Evolutionary conservation across 208 protist genomes (phyloP).

Genomic region (Trypanosoma scelopori): DNA sequence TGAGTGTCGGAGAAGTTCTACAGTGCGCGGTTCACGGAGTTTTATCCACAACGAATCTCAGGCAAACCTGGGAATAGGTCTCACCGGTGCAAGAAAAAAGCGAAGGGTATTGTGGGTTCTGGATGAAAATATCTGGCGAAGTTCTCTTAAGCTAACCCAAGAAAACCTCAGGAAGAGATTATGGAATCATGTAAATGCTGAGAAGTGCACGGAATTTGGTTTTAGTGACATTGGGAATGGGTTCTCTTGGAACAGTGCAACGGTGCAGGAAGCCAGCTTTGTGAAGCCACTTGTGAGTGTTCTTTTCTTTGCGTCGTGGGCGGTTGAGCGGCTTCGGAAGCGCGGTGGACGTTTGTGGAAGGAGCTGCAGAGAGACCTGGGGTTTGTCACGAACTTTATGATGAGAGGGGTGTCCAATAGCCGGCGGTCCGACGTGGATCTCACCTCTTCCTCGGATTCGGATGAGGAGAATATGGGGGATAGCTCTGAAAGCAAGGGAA

Average conservation of each 20-base stretch:
- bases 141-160: neutral
- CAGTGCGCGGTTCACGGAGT: neutral
- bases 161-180: conserved; percentile 11
- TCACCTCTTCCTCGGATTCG: neutral
- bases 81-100: neutral
- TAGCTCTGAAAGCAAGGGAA: neutral
- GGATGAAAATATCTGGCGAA: conserved; percentile 32
- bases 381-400: conserved; percentile 2
- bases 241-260: neutral
- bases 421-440: neutral
- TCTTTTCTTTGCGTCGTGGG: conserved; percentile 30
- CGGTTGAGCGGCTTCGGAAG: conserved; percentile 18
- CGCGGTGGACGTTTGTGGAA: conserved; percentile 17
- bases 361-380: conserved; percentile 24
- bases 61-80: neutral
- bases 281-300: conserved; percentile 28
- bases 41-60: conserved; percentile 1
- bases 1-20: neutral
- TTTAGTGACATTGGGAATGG: neutral
- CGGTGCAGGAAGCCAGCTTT: conserved; percentile 11
- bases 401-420: neutral
- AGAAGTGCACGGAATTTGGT: neutral
- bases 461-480: neutral
- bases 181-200: neutral
- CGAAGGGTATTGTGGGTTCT: conserved; percentile 18